Conservation (phyloP, 129 eudicot species). For the Saposhnikovia divaricata region DNA sequence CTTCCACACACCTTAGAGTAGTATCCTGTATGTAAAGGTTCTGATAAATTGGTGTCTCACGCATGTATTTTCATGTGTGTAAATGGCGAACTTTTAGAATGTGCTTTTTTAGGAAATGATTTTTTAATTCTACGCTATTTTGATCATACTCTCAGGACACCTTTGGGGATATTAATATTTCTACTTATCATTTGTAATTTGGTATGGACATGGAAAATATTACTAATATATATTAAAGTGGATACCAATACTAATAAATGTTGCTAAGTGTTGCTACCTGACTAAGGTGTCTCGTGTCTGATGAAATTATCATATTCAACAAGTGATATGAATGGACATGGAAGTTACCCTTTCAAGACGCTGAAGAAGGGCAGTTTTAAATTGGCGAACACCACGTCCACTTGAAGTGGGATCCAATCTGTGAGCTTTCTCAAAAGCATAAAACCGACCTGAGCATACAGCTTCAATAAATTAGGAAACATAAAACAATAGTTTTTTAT, state of each 20-base stretch:
- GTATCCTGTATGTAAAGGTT: neutral
- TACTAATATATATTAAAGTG: neutral
- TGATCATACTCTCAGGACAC: neutral
- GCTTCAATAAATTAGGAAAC: neutral
- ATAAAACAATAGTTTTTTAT: neutral
- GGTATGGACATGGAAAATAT: neutral
- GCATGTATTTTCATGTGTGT: neutral
- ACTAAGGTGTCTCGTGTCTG: conserved; percentile 3
- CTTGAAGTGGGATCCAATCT: conserved; percentile 91
- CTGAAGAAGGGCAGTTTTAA: conserved; percentile 95
- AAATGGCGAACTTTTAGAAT: neutral
- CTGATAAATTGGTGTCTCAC: neutral
- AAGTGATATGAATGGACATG: neutral
- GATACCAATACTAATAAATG: neutral
- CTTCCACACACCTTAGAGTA: neutral
- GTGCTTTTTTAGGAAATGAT: neutral
- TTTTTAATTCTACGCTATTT: neutral
- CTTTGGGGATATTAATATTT: neutral
- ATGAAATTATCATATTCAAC: neutral
- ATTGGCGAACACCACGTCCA: conserved; percentile 99
- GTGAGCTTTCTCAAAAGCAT: conserved; percentile 99
- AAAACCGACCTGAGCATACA: conserved; percentile 71
- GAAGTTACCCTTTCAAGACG: conserved; percentile 75
- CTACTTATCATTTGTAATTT: neutral
- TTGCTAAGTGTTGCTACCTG: neutral